A percentile compares a stretch with the other conserved stretches of the same genome.
These are phyloP conservation scores for Pulveroboletus sp. DNA, from an alignment of 768 basidiomycete genomes.

Conservation along the genomic window DNA sequence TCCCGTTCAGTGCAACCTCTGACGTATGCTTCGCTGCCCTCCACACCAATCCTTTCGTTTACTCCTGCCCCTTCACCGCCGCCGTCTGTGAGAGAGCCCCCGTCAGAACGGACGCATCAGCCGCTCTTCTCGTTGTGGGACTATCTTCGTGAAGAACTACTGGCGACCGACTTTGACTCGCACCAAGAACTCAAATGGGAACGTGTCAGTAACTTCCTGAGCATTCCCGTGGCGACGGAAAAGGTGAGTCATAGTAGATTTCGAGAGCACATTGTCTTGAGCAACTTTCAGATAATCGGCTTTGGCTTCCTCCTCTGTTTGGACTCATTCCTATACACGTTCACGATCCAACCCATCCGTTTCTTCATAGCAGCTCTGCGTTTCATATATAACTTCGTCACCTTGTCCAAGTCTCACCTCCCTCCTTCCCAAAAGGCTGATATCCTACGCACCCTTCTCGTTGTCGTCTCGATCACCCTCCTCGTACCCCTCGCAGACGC, in stretches of 20 bases:
- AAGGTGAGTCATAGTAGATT: slow-evolving; percentile 52
- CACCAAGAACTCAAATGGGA: slow-evolving; percentile 96
- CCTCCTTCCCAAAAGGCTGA: slow-evolving; percentile 92
- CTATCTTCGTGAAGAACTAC: slow-evolving; percentile 81
- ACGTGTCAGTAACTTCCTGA: slow-evolving; percentile 91
- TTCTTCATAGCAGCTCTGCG: slow-evolving; percentile 61
- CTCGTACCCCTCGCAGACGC: slow-evolving; percentile 86
- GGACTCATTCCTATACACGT: slow-evolving; percentile 96
- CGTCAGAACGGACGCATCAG: slow-evolving; percentile 19
- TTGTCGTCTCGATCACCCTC: slow-evolving; percentile 68
- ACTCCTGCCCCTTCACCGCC: slow-evolving; percentile 30
- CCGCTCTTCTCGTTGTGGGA: slow-evolving; percentile 86
- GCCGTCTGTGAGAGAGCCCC: slow-evolving; percentile 12
- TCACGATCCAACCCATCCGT: slow-evolving; percentile 95
- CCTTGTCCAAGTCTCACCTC: slow-evolving; percentile 50
- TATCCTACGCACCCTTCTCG: slow-evolving; percentile 74
- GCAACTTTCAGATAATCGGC: slow-evolving; percentile 62
- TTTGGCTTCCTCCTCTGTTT: slow-evolving; percentile 93
- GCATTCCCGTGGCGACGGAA: slow-evolving; percentile 88
- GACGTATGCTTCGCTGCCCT: slow-evolving; percentile 69
- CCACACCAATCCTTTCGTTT: slow-evolving; percentile 62
- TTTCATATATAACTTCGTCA: slow-evolving; percentile 47
- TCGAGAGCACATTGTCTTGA: slow-evolving; percentile 2
- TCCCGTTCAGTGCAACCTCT: slow-evolving; percentile 33
- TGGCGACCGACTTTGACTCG: slow-evolving; percentile 91